phyloP scores from a whole-genome alignment of 2,329 filamentous ascomycete species.

The Alternaria alternata region DNA sequence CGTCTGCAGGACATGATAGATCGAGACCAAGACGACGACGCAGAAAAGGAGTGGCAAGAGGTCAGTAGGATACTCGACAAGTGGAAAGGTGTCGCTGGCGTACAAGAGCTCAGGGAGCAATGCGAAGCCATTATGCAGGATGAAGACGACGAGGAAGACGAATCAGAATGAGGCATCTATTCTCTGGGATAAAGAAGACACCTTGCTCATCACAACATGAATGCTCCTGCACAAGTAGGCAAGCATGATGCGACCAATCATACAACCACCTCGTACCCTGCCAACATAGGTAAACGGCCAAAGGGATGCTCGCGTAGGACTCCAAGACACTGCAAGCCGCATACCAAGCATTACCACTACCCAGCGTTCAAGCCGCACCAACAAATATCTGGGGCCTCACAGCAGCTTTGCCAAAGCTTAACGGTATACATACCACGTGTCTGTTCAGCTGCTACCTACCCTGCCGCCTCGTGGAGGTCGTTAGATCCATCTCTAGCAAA shows the following conservation, averaged over 20 bases:
- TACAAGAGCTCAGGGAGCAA: conserved; percentile 49
- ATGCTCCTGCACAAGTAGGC: background rate
- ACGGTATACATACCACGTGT: background rate
- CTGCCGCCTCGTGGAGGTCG: no score
- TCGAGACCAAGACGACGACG: conserved; percentile 68
- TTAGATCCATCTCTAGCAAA: no score
- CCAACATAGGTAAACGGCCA: background rate
- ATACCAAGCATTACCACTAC: background rate
- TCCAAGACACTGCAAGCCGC: background rate
- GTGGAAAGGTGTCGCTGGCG: conserved; percentile 56
- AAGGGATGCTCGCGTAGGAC: background rate
- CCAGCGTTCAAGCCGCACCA: no score
- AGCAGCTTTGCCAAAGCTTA: background rate
- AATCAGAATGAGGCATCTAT: conserved; percentile 27
- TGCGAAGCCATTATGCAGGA: conserved; percentile 49
- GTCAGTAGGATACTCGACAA: conserved; percentile 52
- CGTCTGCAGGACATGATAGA: conserved; percentile 66
- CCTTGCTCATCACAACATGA: background rate
- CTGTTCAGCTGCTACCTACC: background rate
- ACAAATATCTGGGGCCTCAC: no score
- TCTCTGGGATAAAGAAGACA: background rate
- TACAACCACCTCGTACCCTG: background rate
- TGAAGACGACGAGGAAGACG: conserved; percentile 33
- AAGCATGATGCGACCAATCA: background rate
- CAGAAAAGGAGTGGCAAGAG: conserved; percentile 60